Evolutionary conservation across 768 basidiomycete species (phyloP).

Genomic region (Pleurotus tuber-regium): DNA sequence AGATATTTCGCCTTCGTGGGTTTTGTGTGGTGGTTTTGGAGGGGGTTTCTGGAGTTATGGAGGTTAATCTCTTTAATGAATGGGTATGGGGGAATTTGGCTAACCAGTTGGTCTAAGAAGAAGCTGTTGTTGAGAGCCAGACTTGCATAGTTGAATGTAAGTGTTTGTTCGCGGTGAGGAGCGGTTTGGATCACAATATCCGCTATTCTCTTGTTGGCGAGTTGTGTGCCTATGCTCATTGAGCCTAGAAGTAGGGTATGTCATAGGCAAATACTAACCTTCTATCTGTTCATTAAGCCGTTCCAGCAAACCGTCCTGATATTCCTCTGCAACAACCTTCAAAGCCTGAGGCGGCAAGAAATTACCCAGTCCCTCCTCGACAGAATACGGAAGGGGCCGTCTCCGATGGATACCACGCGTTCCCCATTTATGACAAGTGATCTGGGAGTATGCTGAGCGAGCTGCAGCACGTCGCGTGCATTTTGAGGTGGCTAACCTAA

Average conservation of each 20-base stretch:
- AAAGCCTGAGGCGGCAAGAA: constrained; percentile 79
- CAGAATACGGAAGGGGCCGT: constrained; percentile 57
- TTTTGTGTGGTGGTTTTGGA: constrained; percentile 26
- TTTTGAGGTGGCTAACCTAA: constrained; percentile 9
- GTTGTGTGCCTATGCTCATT: constrained; percentile 59
- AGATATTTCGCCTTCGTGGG: constrained; percentile 37
- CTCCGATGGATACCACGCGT: constrained; percentile 48
- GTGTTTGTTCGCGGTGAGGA: constrained; percentile 47
- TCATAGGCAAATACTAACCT: constrained; percentile 42
- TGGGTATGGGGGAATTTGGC: constrained; percentile 25
- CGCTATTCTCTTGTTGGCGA: constrained; percentile 55
- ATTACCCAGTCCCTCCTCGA: constrained; percentile 70
- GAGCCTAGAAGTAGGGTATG: constrained; percentile 20
- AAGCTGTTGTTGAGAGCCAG: constrained; percentile 93
- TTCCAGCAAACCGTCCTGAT: constrained; percentile 80
- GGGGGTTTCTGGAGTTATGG: constrained; percentile 37
- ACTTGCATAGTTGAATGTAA: constrained; percentile 90
- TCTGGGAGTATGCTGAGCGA: constrained; percentile 12
- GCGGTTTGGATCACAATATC: constrained; percentile 76
- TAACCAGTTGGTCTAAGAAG: constrained; percentile 84
- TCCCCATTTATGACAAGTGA: constrained; percentile 22
- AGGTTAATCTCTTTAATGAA: constrained; percentile 10
- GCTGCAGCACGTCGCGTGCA: constrained; percentile 6
- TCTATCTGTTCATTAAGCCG: constrained; percentile 73
- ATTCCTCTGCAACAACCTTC: constrained; percentile 72